phyloP scores from a whole-genome alignment of 2,329 filamentous ascomycete genomes.

The Paecilomyces dactylethromorphus region DNA sequence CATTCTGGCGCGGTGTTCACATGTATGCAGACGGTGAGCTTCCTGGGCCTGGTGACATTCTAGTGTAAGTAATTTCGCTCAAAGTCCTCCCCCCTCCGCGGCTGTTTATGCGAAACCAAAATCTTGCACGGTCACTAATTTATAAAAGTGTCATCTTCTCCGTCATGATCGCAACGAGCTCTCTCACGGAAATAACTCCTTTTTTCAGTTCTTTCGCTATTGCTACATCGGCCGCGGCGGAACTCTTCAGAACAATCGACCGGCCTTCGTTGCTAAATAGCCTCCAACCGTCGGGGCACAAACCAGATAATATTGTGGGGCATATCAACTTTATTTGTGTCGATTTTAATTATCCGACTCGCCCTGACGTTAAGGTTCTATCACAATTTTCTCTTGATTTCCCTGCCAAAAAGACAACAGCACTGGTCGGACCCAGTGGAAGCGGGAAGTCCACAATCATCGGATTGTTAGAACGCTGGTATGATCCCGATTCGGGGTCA shows the following conservation, averaged over 20 bases:
- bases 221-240: slow-evolving; percentile 32
- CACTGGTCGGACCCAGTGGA: slow-evolving; percentile 77
- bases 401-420: slow-evolving; percentile 67
- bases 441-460: slow-evolving; percentile 83
- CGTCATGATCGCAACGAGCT: slow-evolving; percentile 31
- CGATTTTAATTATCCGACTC: slow-evolving; percentile 42
- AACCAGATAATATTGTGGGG: slow-evolving; percentile 18
- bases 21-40: not conserved
- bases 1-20: not conserved
- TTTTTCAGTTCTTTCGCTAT: slow-evolving; percentile 37
- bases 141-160: slow-evolving; percentile 15
- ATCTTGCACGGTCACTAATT: not conserved
- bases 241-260: slow-evolving; percentile 37
- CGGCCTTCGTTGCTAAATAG: slow-evolving; percentile 32
- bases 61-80: not conserved
- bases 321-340: slow-evolving; percentile 36
- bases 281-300: slow-evolving; percentile 20
- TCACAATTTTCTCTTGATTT: slow-evolving; percentile 38
- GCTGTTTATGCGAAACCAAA: too few relatives aligned
- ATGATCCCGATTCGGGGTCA: slow-evolving; percentile 40
- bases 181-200: slow-evolving; percentile 32
- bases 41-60: not conserved
- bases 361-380: slow-evolving; percentile 38
- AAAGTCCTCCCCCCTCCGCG: not conserved
- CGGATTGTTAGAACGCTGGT: slow-evolving; percentile 74